These are phyloP conservation scores for Globisporangium irregulare DNA, from an alignment of 352 stramenopile genomes.

Conservation along the genomic window DNA sequence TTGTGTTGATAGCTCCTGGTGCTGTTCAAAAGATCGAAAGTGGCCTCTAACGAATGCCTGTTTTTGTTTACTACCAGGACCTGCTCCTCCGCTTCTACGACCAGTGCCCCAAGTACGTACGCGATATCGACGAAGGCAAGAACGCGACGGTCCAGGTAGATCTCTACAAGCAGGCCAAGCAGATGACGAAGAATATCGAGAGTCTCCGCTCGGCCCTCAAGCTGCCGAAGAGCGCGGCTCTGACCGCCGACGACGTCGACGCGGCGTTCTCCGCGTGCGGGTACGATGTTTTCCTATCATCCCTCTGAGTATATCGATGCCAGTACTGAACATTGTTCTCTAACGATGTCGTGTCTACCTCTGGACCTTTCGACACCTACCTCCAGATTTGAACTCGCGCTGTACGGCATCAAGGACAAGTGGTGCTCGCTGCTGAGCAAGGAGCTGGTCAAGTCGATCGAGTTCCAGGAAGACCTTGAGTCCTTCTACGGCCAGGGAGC, in stretches of 20 bases:
- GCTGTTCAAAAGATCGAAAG: not conserved
- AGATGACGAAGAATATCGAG: conserved; percentile 23
- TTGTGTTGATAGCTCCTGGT: not conserved
- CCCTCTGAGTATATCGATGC: not conserved
- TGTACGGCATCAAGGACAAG: conserved; percentile 33
- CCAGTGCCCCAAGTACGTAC: conserved; percentile 46
- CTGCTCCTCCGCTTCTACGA: conserved; percentile 61
- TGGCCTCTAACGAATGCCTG: no score
- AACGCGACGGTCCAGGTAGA: conserved; percentile 27
- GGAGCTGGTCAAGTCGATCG: conserved; percentile 28
- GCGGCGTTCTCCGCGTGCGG: conserved; percentile 41
- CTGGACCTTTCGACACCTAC: not conserved
- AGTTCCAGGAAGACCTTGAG: conserved; percentile 46
- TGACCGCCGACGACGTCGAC: conserved; percentile 34
- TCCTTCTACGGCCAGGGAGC: conserved; percentile 46
- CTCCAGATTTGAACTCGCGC: conserved; percentile 42
- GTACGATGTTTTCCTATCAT: conserved; percentile 20
- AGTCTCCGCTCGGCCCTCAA: conserved; percentile 12
- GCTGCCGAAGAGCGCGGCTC: conserved; percentile 5
- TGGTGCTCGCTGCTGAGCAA: conserved; percentile 52
- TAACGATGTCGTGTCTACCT: not conserved
- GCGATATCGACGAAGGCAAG: conserved; percentile 42
- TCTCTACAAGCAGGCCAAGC: conserved; percentile 28
- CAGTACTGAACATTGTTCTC: not conserved
- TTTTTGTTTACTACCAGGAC: conserved; percentile 26